Evolutionary conservation across 352 stramenopile genomes (phyloP), one percentile per base, ranked within the genome.

Genomic region (Globisporangium uncinulatum): DNA sequence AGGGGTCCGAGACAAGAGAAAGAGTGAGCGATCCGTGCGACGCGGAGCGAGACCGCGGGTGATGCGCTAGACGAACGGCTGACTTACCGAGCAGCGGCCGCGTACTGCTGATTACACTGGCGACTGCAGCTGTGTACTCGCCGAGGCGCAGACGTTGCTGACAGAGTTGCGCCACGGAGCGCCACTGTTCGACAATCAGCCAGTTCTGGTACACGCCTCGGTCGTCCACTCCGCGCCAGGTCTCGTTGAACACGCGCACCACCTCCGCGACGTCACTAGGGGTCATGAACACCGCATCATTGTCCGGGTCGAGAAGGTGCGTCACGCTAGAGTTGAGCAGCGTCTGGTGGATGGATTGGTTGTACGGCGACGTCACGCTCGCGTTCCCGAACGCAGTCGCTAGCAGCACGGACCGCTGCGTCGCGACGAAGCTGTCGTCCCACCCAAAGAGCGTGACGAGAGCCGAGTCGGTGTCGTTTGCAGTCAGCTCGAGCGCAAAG

Each of bases 321-420:
- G 59, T 34, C 1, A 65, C 47, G 0, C 70, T 83, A 11, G 72
- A 82, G 42, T 87, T 82, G 32, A 86, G 62, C 1, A 89, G 51
- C 3, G 62, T 49, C 31, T 86, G 66, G 46, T 84, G 62, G 32
- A 75, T 52, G 0, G 61, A 63, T 39, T 54, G 21, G 29, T 79
- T 79, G 65, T 92, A 89, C 0, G 81, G 81, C 1, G 81, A 88
- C 0, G 42, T 24, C 10, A 76, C 64, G 2, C 58, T 71, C 15
- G 51, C 49, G 50, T 87, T 84, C 0, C 63, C 68, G 14, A 86
- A 82, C 0, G 74, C 64, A 17, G 76, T 55, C 17, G 32, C 50
- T 47, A 64, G 44, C 0, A 88, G 62, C 37, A 61, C 47, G 4
- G 45, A 37, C 32, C 69, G 69, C 15, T 77, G 65, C 5, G 39